Evolutionary conservation across 148 eudicot species (phyloP), one percentile per base, ranked within the genome.

Genomic region (Vaccinium darrowii): DNA sequence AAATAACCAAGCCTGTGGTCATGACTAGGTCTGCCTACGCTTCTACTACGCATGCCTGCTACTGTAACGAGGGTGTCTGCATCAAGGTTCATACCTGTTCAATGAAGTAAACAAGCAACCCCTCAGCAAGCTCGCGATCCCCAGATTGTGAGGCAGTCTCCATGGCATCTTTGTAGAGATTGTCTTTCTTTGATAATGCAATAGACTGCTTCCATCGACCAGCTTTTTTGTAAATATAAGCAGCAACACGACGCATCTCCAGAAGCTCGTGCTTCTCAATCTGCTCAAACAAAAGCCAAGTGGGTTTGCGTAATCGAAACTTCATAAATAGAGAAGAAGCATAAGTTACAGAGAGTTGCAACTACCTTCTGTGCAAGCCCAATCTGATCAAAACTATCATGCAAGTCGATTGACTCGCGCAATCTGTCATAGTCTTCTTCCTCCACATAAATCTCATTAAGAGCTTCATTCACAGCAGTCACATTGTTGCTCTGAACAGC

Each of bases 131-230:
- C 88, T 96, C 99, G 86, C 99, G 94, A 78, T 96, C 98, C 71
- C 99, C 99, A 85, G 99, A 96, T 75, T 96, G 99, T 53, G 99
- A 96, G n/a, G 97, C 96, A 53, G 98, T 96, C 88, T 96, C 99
- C 99, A 96, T 96, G 78, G 98, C 98, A 90, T 96, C 99, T 87
- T 93, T 96, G 92, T 94, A 96, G 47, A 91, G 92, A 82, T 89
- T 92, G 87, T 96, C 98, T 84, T 94, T 96, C 93, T 96, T 96
- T 47, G 99, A 96, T 91, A 96, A 85, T 52, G 97, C 92, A 86
- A 96, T 96, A 27, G 99, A 96, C 81, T 92, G 99, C 97, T 94
- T 96, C 99, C 99, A 96, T 86, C 99, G 91, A 82, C 98, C 98
- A n/a, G 97, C 98, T 87, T 96, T 96, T 85, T 94, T 96, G 89